Conservation (phyloP, 352 stramenopile genomes). For the Pythium chondricola region DNA sequence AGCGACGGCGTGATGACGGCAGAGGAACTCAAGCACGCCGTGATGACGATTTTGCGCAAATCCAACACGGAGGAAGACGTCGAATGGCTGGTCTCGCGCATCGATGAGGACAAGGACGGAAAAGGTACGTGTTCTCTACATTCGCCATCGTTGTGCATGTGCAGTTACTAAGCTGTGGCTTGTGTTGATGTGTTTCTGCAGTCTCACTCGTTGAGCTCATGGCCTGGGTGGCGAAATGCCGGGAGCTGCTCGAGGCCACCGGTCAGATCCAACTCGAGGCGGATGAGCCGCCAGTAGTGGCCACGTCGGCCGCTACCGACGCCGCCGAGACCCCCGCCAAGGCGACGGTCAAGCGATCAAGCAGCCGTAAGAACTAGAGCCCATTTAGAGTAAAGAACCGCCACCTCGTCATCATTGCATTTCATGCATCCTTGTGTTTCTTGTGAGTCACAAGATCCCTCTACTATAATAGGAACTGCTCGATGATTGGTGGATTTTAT, state of each 20-base stretch:
- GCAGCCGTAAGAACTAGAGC: constrained; percentile 62
- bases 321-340: constrained; percentile 37
- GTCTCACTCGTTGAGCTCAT: constrained; percentile 93
- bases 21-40: constrained; percentile 94
- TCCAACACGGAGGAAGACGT: constrained; percentile 93
- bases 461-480: no score
- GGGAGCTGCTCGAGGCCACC: constrained; percentile 84
- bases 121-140: constrained; percentile 46
- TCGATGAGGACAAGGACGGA: constrained; percentile 89
- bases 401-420: no score
- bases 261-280: constrained; percentile 60
- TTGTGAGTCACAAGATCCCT: no score
- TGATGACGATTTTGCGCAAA: constrained; percentile 94
- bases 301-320: constrained; percentile 18
- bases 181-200: constrained; percentile 27
- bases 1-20: constrained; percentile 92
- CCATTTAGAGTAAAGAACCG: constrained; percentile 12
- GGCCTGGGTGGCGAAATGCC: constrained; percentile 81
- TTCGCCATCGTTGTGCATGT: no score
- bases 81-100: constrained; percentile 91
- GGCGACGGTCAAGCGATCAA: constrained; percentile 54
- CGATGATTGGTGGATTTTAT: no score
- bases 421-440: no score
- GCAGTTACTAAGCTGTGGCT: no score
- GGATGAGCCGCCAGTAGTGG: constrained; percentile 1